Evolutionary conservation across 371 early-diverging fungal genomes (phyloP), one percentile per base, ranked within the genome.

Genomic region (Mortierella sp.): DNA sequence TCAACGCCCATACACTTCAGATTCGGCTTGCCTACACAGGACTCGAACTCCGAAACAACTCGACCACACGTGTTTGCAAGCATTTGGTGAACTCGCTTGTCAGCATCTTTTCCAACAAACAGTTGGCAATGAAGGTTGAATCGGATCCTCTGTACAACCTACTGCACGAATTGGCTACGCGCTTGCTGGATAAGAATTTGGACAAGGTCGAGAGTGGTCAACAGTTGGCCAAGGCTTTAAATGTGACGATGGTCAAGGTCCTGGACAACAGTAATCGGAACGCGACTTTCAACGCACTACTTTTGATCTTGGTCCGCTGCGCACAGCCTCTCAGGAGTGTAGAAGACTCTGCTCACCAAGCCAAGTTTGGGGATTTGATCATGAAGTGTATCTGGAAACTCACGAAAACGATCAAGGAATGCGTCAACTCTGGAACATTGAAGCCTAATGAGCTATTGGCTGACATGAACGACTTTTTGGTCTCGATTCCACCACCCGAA

Each of bases 301-400:
- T 81, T 28, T 31, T 84, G 82, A 43, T 78, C 62, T 14, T 82
- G 83, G 68, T 81, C 69, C 48, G 83, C 76, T 48, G 79, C 56
- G 76, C 76, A 0, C 79, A 87, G 21, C 82, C 82, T 9, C 81
- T 76, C 27, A 55, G 70, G 38, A 58, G 59, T 19, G 21, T 84
- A 41, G 83, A 84, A 3, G 87, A 87, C 52, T 78, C 86, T 2
- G 74, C 87, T 14, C 72, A 84, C 48, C 87, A 93, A 59, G 79
- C 88, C 28, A 92, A 92, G 66, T 92, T 89, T 68, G 91, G 91
- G 16, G 96, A 96, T 71, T 73, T 96, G 31, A 90, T 93, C n/a
- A 95, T 96, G 94, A 96, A 96, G 79, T 98, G 98, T 59, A 63
- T 97, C 51, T 98, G 98, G 98, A 96, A 96, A 64, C 69, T 95